Evolutionary conservation across 2,329 filamentous ascomycete species (phyloP).

Genomic region (Helminthosporium solani): DNA sequence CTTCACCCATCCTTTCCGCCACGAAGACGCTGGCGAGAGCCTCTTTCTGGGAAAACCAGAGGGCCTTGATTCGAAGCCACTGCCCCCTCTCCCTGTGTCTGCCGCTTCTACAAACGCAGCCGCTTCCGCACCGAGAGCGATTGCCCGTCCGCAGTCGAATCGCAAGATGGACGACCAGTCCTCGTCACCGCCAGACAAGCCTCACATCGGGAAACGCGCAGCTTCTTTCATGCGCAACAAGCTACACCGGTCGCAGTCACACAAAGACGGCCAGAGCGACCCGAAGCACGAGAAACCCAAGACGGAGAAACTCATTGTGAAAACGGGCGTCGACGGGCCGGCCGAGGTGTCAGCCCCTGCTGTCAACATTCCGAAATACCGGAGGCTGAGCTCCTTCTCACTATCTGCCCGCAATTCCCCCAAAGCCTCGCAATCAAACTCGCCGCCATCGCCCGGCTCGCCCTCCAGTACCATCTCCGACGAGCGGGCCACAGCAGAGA

Average conservation of each 20-base stretch:
- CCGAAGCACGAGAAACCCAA: slow-evolving; percentile 4
- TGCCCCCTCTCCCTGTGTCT: neutral
- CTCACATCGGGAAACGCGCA: slow-evolving; percentile 33
- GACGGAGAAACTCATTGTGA: slow-evolving; percentile 25
- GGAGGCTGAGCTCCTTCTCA: slow-evolving; percentile 41
- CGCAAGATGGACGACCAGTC: slow-evolving; percentile 11
- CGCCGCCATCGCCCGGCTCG: slow-evolving; percentile 41
- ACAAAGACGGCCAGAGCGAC: slow-evolving; percentile 15
- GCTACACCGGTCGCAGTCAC: slow-evolving; percentile 26
- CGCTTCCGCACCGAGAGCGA: slow-evolving; percentile 7
- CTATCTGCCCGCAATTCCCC: slow-evolving; percentile 40
- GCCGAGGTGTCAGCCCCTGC: slow-evolving; percentile 23
- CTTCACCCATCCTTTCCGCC: slow-evolving; percentile 32
- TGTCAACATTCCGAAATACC: slow-evolving; percentile 25
- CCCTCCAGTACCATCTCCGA: slow-evolving; percentile 36
- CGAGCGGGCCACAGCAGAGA: slow-evolving; percentile 4
- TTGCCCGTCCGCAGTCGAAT: slow-evolving; percentile 10
- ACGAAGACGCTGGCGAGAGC: slow-evolving; percentile 26
- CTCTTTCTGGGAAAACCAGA: slow-evolving; percentile 14
- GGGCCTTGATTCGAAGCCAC: neutral
- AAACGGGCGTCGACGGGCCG: slow-evolving; percentile 31
- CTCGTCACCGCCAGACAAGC: slow-evolving; percentile 25
- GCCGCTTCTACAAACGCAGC: slow-evolving; percentile 4
- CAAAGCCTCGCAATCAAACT: slow-evolving; percentile 38
- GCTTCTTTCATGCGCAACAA: slow-evolving; percentile 37